Evolutionary conservation across 192 early-diverging fungal species (phyloP).

Genomic region (Coemansia sp.): DNA sequence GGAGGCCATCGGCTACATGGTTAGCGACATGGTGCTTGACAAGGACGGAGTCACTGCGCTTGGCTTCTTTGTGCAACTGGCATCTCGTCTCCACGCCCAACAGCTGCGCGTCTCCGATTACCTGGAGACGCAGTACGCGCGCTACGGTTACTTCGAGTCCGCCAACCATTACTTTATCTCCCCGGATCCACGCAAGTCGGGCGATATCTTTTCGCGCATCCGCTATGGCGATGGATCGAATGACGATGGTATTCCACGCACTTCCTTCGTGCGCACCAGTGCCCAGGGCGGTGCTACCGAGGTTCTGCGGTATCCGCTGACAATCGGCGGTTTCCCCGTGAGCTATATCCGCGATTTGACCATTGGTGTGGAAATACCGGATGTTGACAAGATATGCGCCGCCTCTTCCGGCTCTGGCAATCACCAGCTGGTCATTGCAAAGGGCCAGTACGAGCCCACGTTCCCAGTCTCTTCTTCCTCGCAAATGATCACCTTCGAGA

Average conservation of each 20-base stretch:
- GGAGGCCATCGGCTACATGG: constrained; percentile 92
- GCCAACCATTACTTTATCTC: constrained; percentile 90
- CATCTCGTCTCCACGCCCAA: constrained; percentile 63
- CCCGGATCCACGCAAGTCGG: constrained; percentile 68
- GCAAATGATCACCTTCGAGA: constrained; percentile 91
- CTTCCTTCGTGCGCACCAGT: constrained; percentile 11
- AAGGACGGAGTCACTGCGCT: constrained; percentile 92
- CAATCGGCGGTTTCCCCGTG: constrained; percentile 69
- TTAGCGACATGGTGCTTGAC: constrained; percentile 75
- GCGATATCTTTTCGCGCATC: constrained; percentile 76
- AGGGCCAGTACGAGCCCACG: not conserved
- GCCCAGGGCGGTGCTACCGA: constrained; percentile 13
- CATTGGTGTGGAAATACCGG: constrained; percentile 74
- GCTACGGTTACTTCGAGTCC: constrained; percentile 82
- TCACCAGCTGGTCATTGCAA: not conserved
- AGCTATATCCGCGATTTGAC: constrained; percentile 84
- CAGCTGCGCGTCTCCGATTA: constrained; percentile 65
- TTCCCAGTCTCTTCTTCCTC: constrained; percentile 64
- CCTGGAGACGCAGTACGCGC: constrained; percentile 71
- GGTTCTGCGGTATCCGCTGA: constrained; percentile 69
- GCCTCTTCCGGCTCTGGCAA: not conserved
- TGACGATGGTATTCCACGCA: constrained; percentile 18
- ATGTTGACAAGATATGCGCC: constrained; percentile 40
- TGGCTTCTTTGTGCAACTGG: constrained; percentile 76
- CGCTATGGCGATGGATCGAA: constrained; percentile 61